Conservation (phyloP, 148 eudicot genomes). For the Heliosperma pusillum region DNA sequence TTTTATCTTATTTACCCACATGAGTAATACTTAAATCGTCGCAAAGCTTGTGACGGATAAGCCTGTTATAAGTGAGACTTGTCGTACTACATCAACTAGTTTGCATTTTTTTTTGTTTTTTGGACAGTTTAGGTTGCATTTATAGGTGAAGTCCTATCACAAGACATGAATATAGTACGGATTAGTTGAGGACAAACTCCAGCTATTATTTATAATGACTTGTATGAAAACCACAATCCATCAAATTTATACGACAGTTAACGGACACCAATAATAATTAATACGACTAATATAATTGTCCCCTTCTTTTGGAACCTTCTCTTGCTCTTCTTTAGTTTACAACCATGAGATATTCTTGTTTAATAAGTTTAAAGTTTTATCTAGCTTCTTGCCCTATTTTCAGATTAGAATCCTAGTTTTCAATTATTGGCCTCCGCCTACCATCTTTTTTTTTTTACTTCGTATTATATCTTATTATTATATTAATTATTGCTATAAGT, state of each 20-base stretch:
- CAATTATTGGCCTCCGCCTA: no score
- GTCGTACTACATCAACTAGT: no score
- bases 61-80: no score
- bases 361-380: neutral
- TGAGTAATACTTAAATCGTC: no score
- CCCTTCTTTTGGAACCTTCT: neutral
- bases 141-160: neutral
- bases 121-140: neutral
- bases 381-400: no score
- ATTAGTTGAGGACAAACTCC: neutral
- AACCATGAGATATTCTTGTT: neutral
- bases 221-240: conserved; percentile 3
- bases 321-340: neutral
- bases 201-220: neutral
- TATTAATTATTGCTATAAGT: no score
- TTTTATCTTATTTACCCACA: no score
- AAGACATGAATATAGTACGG: neutral
- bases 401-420: no score
- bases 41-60: no score
- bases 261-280: neutral
- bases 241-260: conserved; percentile 2
- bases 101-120: no score
- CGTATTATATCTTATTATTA: no score
- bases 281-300: neutral
- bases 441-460: no score